Percentiles rank a stretch among this genome's conserved stretches.
Evolutionary conservation across 2,329 filamentous ascomycete species (phyloP).

Genomic region (Neospermospora avenae): DNA sequence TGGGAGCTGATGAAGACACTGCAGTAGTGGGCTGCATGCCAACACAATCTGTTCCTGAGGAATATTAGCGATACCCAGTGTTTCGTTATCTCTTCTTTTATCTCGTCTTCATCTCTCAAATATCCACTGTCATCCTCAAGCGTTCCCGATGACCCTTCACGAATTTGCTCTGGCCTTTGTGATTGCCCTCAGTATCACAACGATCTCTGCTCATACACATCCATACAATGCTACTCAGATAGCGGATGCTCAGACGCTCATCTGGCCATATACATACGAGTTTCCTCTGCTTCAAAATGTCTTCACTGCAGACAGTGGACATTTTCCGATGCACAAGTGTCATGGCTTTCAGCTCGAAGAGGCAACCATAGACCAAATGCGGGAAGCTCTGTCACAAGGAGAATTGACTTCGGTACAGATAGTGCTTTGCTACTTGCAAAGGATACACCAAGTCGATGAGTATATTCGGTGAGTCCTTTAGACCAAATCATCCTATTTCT

Average conservation of each 20-base stretch:
- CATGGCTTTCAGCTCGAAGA: conserved; percentile 61
- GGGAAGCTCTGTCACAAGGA: conserved; percentile 52
- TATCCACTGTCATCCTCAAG: background rate
- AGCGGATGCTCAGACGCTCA: conserved; percentile 36
- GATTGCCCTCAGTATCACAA: background rate
- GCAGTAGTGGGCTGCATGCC: conserved; percentile 1
- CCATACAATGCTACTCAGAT: conserved; percentile 21
- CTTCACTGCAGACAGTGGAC: conserved; percentile 26
- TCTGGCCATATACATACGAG: conserved; percentile 36
- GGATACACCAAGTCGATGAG: conserved; percentile 58
- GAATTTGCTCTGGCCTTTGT: background rate
- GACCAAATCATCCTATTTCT: background rate
- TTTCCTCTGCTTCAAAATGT: conserved; percentile 38
- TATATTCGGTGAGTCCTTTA: conserved; percentile 55
- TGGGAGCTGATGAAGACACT: background rate
- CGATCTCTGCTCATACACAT: conserved; percentile 2
- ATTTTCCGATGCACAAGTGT: conserved; percentile 63
- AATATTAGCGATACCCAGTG: background rate
- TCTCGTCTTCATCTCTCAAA: background rate
- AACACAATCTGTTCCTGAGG: background rate
- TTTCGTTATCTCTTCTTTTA: background rate
- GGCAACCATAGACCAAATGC: conserved; percentile 66
- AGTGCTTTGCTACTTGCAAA: conserved; percentile 58
- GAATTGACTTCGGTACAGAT: conserved; percentile 56
- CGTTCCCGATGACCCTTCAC: background rate